Conservation (phyloP, 768 basidiomycete species). For the Clathrus columnatus region DNA sequence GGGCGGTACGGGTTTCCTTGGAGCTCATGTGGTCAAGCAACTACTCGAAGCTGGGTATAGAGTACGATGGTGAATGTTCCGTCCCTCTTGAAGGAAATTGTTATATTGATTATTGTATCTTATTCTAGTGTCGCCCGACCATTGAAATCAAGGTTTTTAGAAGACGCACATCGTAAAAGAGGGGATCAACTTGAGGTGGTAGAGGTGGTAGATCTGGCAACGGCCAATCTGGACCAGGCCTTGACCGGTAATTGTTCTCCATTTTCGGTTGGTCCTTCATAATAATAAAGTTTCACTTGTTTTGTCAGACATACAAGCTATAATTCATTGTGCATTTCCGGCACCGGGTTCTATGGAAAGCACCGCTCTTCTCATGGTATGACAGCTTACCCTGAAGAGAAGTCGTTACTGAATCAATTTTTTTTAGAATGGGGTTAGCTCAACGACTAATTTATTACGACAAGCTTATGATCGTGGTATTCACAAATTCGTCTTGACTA, state of each 20-base stretch:
- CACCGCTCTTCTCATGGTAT: background rate
- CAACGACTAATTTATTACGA: conserved; percentile 1
- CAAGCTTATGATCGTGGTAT: conserved; percentile 7
- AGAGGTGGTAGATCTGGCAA: conserved; percentile 14
- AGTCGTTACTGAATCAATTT: background rate
- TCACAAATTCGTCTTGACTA: conserved; percentile 5
- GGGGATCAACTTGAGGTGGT: conserved; percentile 10
- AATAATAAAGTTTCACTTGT: background rate
- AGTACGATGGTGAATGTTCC: conserved; percentile 17
- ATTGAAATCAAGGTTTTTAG: conserved; percentile 5
- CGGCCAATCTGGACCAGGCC: conserved; percentile 1
- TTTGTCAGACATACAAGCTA: background rate
- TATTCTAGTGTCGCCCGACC: background rate
- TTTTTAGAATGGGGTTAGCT: background rate
- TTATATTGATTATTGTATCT: background rate
- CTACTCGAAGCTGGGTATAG: conserved; percentile 29
- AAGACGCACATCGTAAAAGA: background rate
- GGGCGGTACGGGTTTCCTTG: conserved; percentile 33
- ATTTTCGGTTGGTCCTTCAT: background rate
- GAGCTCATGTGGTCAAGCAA: conserved; percentile 28
- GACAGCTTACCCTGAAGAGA: background rate
- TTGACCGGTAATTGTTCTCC: background rate
- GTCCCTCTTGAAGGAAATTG: background rate
- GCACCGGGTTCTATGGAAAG: conserved; percentile 6
- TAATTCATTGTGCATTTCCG: conserved; percentile 6